Percentiles rank a stretch among this genome's conserved stretches.
These are phyloP conservation scores for Periglandula ipomoeae DNA, from an alignment of 2,329 filamentous ascomycete genomes.

Conservation along the genomic window DNA sequence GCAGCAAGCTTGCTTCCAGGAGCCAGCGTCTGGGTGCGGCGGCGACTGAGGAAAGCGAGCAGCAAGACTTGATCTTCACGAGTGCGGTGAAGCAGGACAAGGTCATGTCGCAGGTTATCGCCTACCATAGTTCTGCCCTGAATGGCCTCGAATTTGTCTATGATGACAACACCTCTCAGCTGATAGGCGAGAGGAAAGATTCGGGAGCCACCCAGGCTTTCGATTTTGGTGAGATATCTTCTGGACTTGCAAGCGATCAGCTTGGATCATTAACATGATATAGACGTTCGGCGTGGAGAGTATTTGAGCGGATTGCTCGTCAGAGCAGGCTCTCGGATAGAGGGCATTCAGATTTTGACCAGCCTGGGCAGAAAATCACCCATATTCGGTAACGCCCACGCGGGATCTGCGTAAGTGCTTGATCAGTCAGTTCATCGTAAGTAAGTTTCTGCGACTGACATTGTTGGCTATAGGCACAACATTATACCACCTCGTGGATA, in stretches of 20 bases:
- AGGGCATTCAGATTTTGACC: constrained; percentile 83
- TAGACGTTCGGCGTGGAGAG: constrained; percentile 78
- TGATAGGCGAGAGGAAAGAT: constrained; percentile 77
- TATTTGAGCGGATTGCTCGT: constrained; percentile 80
- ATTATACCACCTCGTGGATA: constrained; percentile 86
- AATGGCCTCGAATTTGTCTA: constrained; percentile 91
- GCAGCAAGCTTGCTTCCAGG: constrained; percentile 60
- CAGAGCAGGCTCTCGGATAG: constrained; percentile 72
- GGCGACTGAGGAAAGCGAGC: constrained; percentile 58
- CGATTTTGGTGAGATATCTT: constrained; percentile 54
- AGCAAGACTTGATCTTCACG: constrained; percentile 66
- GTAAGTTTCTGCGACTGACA: background rate
- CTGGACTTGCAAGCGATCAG: background rate
- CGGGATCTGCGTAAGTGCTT: constrained; percentile 68
- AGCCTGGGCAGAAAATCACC: constrained; percentile 79
- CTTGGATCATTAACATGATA: constrained; percentile 14
- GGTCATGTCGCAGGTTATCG: constrained; percentile 62
- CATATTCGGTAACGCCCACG: constrained; percentile 71
- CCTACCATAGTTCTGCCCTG: constrained; percentile 69
- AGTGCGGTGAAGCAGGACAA: constrained; percentile 60
- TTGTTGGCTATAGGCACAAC: constrained; percentile 55
- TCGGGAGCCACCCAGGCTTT: constrained; percentile 64
- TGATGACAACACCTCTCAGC: constrained; percentile 72
- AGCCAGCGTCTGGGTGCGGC: constrained; percentile 67
- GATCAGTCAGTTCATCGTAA: background rate